These are phyloP conservation scores for Collybia nuda DNA, from an alignment of 768 basidiomycete genomes.

Conservation along the genomic window DNA sequence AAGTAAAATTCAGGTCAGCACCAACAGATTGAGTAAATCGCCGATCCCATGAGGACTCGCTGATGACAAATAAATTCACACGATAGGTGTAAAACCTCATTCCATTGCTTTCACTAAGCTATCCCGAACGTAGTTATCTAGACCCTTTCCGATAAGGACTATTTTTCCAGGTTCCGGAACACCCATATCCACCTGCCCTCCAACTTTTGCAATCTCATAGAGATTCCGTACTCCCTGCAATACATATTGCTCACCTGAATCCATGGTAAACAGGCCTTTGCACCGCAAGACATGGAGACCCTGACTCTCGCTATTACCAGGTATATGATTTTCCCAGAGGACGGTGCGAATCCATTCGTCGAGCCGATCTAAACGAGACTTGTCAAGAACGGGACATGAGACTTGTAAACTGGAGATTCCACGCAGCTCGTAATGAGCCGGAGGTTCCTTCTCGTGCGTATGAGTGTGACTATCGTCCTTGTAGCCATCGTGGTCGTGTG, in stretches of 20 bases:
- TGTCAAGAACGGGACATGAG: constrained; percentile 57
- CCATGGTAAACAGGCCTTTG: constrained; percentile 74
- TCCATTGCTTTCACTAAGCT: constrained; percentile 44
- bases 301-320: constrained; percentile 23
- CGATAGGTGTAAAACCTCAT: too few relatives aligned
- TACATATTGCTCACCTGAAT: constrained; percentile 61
- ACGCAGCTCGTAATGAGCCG: constrained; percentile 70
- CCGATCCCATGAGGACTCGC: too few relatives aligned
- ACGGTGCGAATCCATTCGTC: constrained; percentile 81
- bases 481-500: constrained; percentile 25
- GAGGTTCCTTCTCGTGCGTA: constrained; percentile 31
- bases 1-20: not conserved
- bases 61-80: too few relatives aligned
- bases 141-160: constrained; percentile 84
- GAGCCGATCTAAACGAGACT: constrained; percentile 46
- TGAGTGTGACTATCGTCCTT: constrained; percentile 33
- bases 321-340: constrained; percentile 76
- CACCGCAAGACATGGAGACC: constrained; percentile 74
- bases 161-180: constrained; percentile 72
- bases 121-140: constrained; percentile 52
- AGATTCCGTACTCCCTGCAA: constrained; percentile 91
- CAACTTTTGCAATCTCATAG: constrained; percentile 72
- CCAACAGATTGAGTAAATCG: too few relatives aligned
- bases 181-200: constrained; percentile 39
- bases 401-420: constrained; percentile 86